phyloP scores from a whole-genome alignment of 768 basidiomycete genomes.

The Tylopilus subfusipes region DNA sequence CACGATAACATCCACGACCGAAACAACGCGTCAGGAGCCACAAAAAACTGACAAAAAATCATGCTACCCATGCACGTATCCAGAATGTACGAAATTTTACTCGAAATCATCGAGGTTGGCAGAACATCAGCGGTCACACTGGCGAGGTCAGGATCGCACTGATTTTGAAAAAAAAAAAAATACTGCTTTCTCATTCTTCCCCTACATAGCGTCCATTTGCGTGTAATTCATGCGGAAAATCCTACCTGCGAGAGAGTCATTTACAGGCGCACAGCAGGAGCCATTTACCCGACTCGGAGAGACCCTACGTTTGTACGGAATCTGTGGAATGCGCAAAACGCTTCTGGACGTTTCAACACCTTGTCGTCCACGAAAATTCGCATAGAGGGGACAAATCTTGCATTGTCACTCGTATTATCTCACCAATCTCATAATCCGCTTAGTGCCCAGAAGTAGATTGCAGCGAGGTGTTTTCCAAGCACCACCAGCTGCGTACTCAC shows the following conservation, averaged over 20 bases:
- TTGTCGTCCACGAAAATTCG: constrained; percentile 65
- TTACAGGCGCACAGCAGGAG: constrained; percentile 78
- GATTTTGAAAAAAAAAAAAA: neutral
- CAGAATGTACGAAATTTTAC: constrained; percentile 78
- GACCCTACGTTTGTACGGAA: constrained; percentile 63
- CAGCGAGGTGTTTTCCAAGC: constrained; percentile 68
- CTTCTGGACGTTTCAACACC: constrained; percentile 92
- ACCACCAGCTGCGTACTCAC: constrained; percentile 80
- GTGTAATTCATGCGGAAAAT: constrained; percentile 74
- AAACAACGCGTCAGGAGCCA: constrained; percentile 22
- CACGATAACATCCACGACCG: constrained; percentile 14
- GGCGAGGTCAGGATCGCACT: constrained; percentile 61
- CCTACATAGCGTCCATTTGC: constrained; percentile 69
- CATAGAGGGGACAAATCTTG: constrained; percentile 77
- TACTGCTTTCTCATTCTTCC: constrained; percentile 6
- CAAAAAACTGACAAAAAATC: constrained; percentile 38
- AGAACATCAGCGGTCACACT: constrained; percentile 85
- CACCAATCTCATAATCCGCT: neutral
- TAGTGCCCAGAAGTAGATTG: constrained; percentile 74
- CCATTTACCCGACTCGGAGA: constrained; percentile 66
- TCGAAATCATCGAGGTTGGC: constrained; percentile 79
- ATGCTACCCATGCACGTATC: constrained; percentile 60
- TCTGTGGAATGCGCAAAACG: constrained; percentile 64
- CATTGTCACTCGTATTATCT: constrained; percentile 40
- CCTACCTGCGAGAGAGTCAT: constrained; percentile 86